Base-by-base conservation (phyloP, 306 rosid genomes). In the Abrus precatorius region DNA sequence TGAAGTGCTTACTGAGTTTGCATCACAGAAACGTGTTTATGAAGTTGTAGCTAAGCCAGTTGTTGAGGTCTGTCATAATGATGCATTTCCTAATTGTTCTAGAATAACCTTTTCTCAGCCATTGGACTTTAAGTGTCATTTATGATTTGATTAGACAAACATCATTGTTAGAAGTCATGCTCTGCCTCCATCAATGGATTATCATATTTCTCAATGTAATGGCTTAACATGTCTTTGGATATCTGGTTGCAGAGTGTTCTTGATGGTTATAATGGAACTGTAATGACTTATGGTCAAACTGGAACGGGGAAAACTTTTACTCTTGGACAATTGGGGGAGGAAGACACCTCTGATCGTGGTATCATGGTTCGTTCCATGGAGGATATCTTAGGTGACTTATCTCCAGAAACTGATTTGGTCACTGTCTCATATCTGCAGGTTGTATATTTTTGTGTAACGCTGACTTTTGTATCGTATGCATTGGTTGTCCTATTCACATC, bases 21-120 rank as follows among this genome's bases (percentile, higher is more conserved):
- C 96, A 47, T 95, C 99, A 6, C 99, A 95, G 86, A 95, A 90
- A 83, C 99, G 99, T 45, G 99, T 93, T 72, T 95, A 93, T 73
- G 99, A 95, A 88, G 99, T 93, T 83, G 98, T 95, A 71, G 97
- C 99, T 34, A 95, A 95, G 92, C 99, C 99, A 78, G 99, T 95
- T 12, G 98, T 95, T 69, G 99, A 93, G 99, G 98, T 91, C 44
- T 63, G 87, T 81, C 53, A 12, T 76, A 66, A 52, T 69, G 59
- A 30, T 68, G 44, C 75, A 57, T 13, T 9, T 66, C 62, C 13
- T 78, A 41, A 61, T 45, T 72, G 40, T 80, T 82, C 29, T 28
- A 30, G 47, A 81, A 7, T 81, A 41, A 62, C 65, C 41, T 80
- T 66, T 52, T n/a, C 63, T 54, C 62, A 70, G 68, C 14, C 62